Evolutionary conservation across 345 rosid species (phyloP).

Genomic region (Mercurialis annua): DNA sequence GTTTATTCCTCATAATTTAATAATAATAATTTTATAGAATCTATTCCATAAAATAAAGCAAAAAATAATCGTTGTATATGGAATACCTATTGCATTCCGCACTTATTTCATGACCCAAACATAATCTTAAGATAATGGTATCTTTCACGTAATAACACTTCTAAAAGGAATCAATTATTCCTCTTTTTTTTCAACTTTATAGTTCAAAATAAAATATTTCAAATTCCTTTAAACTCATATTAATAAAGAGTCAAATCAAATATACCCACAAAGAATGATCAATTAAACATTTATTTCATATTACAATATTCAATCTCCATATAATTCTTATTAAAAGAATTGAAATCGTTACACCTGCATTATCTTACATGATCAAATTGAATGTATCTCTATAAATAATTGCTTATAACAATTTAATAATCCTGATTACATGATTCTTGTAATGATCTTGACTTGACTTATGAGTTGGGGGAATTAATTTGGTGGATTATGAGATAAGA

Average conservation of each 20-base stretch:
- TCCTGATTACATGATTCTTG: conserved; percentile 20
- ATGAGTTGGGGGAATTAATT: conserved; percentile 17
- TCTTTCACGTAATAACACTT: conserved; percentile 4
- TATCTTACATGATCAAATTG: not conserved
- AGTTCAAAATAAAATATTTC: too few species aligned
- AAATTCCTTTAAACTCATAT: too few species aligned
- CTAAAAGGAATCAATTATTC: not conserved
- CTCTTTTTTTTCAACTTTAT: not conserved
- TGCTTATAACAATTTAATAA: not conserved
- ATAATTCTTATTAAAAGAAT: too few species aligned
- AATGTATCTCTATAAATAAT: too few species aligned
- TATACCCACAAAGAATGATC: too few species aligned
- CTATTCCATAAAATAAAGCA: not conserved
- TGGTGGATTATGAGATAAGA: conserved; percentile 2
- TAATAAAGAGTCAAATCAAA: too few species aligned
- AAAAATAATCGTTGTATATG: conserved; percentile 4
- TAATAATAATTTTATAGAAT: not conserved
- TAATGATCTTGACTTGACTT: conserved; percentile 11
- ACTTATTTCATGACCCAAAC: not conserved
- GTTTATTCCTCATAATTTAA: not conserved
- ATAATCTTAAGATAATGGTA: too few species aligned
- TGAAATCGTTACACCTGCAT: not conserved
- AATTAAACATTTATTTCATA: too few species aligned
- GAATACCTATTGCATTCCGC: conserved; percentile 8
- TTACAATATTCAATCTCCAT: too few species aligned